Conservation (phyloP, 2,329 filamentous ascomycete genomes). For the Chalara sp. region DNA sequence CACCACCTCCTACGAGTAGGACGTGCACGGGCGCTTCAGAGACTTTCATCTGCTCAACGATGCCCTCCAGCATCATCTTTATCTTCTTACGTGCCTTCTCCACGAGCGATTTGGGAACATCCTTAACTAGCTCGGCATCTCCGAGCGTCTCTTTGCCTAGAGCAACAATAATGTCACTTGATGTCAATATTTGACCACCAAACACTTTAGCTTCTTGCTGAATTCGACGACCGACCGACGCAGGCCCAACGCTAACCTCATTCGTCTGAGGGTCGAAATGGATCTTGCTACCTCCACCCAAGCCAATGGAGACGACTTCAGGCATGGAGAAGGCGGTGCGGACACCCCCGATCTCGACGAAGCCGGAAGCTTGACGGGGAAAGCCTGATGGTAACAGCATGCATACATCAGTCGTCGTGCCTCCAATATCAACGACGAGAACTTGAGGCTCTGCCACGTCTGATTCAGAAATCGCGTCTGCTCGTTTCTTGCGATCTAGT, state of each 20-base stretch:
- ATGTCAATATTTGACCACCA: slow-evolving; percentile 44
- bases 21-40: slow-evolving; percentile 44
- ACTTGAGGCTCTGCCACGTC: background rate
- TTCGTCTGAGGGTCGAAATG: slow-evolving; percentile 7
- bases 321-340: slow-evolving; percentile 52
- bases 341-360: slow-evolving; percentile 48
- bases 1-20: slow-evolving; percentile 49
- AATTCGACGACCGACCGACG: slow-evolving; percentile 46
- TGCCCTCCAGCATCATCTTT: slow-evolving; percentile 39
- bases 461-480: slow-evolving; percentile 10
- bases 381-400: slow-evolving; percentile 50
- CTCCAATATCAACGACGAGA: slow-evolving; percentile 47
- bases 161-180: slow-evolving; percentile 42
- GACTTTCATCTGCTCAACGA: slow-evolving; percentile 49
- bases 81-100: slow-evolving; percentile 18
- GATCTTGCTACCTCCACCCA: slow-evolving; percentile 47
- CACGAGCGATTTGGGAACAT: slow-evolving; percentile 14
- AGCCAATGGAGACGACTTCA: slow-evolving; percentile 45
- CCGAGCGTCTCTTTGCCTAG: slow-evolving; percentile 17
- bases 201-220: slow-evolving; percentile 42
- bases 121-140: slow-evolving; percentile 5
- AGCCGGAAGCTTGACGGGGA: slow-evolving; percentile 50
- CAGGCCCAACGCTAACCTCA: slow-evolving; percentile 39
- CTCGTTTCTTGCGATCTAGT: background rate
- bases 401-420: slow-evolving; percentile 48